A percentile compares a stretch with the other conserved stretches of the same genome.
These are phyloP conservation scores for Oryza officinalis DNA, from an alignment of 176 grass and related monocot species.

Conservation along the genomic window DNA sequence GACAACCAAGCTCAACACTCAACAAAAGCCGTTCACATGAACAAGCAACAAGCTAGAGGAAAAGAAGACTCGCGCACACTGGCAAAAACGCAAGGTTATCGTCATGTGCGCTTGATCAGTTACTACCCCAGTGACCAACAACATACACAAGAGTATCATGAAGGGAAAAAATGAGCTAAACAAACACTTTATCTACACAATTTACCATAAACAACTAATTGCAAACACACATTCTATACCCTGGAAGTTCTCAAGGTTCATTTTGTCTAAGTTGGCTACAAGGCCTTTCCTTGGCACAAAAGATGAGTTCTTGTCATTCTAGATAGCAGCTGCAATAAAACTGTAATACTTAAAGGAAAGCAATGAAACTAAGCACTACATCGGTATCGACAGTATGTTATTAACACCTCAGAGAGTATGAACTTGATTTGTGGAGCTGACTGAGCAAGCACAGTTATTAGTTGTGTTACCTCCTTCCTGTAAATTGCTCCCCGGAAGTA, in stretches of 20 bases:
- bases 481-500: constrained; percentile 94
- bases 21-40: too few species aligned
- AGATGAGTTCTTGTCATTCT: not conserved
- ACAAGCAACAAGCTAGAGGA: too few species aligned
- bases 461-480: constrained; percentile 93
- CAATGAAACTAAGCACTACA: not conserved
- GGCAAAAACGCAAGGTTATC: too few species aligned
- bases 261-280: not conserved
- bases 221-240: not conserved
- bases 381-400: not conserved
- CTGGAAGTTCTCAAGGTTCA: not conserved
- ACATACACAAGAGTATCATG: not conserved
- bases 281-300: not conserved
- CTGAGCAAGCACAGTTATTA: constrained; percentile 36
- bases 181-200: not conserved
- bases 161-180: not conserved
- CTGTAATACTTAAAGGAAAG: not conserved
- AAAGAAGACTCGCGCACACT: too few species aligned
- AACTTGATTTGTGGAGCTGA: not conserved
- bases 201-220: not conserved
- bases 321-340: not conserved
- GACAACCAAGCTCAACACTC: too few species aligned
- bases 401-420: not conserved
- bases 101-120: not conserved
- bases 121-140: not conserved